These are phyloP conservation scores for Cystobasidiaceae sp. DNA, from an alignment of 1,284 basidiomycete genomes.

Conservation along the genomic window DNA sequence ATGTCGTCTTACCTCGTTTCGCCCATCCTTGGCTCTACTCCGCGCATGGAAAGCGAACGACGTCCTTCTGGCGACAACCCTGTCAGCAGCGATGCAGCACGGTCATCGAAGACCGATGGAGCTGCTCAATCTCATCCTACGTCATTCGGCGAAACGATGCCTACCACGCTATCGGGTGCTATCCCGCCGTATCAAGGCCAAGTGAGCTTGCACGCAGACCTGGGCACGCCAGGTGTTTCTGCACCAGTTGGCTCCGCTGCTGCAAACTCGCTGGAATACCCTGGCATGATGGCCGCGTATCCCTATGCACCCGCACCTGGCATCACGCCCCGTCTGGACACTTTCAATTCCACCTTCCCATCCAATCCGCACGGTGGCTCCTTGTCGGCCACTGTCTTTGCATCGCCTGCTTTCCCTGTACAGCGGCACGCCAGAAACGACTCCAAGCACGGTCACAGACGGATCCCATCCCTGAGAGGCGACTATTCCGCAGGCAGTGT, in stretches of 20 bases:
- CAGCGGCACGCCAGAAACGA: background rate
- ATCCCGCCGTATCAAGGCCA: no score
- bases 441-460: background rate
- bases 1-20: constrained; percentile 17
- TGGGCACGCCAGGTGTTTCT: background rate
- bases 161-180: no score
- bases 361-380: no score
- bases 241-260: background rate
- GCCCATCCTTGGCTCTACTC: background rate
- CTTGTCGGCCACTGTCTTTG: background rate
- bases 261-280: background rate
- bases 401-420: background rate
- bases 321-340: background rate
- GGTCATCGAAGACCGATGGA: no score
- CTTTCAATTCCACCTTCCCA: background rate
- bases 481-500: constrained; percentile 25
- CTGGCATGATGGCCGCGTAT: background rate
- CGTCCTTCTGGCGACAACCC: no score
- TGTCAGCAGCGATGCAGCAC: no score
- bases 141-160: background rate
- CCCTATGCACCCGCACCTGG: background rate
- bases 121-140: background rate
- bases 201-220: no score
- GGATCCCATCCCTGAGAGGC: constrained; percentile 13
- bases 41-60: no score